Conservation (phyloP, 805 yeast genomes). For the Schwanniomyces yamadae region DNA sequence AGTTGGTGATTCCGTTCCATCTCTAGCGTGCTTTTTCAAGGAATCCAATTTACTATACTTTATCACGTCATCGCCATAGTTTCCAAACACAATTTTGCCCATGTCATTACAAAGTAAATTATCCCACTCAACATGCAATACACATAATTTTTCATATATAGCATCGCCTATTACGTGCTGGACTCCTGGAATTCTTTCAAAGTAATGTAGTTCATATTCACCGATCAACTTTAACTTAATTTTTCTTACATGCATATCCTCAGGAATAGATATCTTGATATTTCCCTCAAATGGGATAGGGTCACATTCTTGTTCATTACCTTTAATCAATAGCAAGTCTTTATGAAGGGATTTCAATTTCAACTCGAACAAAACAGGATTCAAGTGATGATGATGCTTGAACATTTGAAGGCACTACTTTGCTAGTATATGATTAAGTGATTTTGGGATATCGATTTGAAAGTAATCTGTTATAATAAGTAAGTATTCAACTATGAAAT, state of each 20-base stretch:
- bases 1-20: background rate
- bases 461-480: too few species aligned
- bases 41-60: constrained; percentile 19
- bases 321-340: constrained; percentile 42
- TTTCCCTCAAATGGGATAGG: constrained; percentile 44
- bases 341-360: constrained; percentile 40
- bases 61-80: constrained; percentile 38
- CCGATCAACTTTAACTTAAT: constrained; percentile 43
- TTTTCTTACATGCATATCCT: constrained; percentile 38
- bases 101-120: constrained; percentile 41
- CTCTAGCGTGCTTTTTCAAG: constrained; percentile 6
- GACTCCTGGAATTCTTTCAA: constrained; percentile 30
- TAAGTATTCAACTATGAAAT: too few species aligned
- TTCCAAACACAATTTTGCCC: constrained; percentile 40
- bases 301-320: constrained; percentile 45
- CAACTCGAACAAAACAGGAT: constrained; percentile 36
- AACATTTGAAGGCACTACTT: too few species aligned
- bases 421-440: too few species aligned
- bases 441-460: too few species aligned
- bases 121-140: constrained; percentile 47
- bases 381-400: constrained; percentile 15
- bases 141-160: constrained; percentile 37
- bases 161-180: constrained; percentile 29
- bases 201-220: constrained; percentile 42
- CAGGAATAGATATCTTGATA: constrained; percentile 46